A percentile compares a stretch with the other conserved stretches of the same genome.
phyloP scores from a whole-genome alignment of 2,329 filamentous ascomycete genomes.

The Cercospora sp. region DNA sequence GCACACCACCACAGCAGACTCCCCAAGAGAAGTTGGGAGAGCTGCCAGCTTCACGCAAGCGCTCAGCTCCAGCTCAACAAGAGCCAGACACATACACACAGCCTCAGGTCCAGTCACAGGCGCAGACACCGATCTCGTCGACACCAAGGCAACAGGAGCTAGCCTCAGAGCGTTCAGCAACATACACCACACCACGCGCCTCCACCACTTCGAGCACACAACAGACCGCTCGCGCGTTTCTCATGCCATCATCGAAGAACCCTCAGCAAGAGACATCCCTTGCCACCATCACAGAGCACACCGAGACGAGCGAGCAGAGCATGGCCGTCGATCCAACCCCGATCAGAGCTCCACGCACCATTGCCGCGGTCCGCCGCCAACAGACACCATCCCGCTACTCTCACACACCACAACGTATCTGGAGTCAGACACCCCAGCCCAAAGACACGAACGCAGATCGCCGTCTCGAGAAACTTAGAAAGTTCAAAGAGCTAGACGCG shows the following conservation, averaged over 20 bases:
- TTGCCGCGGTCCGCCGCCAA: conserved; percentile 8
- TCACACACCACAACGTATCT: conserved; percentile 14
- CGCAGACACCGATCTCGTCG: background rate
- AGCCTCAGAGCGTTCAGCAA: conserved; percentile 3
- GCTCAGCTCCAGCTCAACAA: conserved; percentile 26
- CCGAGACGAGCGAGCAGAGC: conserved; percentile 24
- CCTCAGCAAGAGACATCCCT: conserved; percentile 18
- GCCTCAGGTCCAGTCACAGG: conserved; percentile 3
- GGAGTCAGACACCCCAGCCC: conserved; percentile 23
- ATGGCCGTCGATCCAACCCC: conserved; percentile 18
- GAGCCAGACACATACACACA: conserved; percentile 15
- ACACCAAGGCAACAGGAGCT: conserved; percentile 1
- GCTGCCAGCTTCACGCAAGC: conserved; percentile 30
- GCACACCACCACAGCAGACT: conserved; percentile 12
- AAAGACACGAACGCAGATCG: conserved; percentile 33
- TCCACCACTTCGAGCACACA: background rate
- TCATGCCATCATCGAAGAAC: conserved; percentile 6
- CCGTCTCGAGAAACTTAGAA: conserved; percentile 31
- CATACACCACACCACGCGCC: conserved; percentile 16
- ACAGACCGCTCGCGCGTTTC: conserved; percentile 8
- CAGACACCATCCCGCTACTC: conserved; percentile 16
- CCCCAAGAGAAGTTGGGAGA: conserved; percentile 17
- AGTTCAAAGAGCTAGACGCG: conserved; percentile 25
- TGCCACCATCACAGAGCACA: conserved; percentile 30
- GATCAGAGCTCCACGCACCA: conserved; percentile 14